Percentiles rank a stretch among this genome's conserved stretches.
phyloP scores from a whole-genome alignment of 371 early-diverging fungal species.

The Mortierella sp. region DNA sequence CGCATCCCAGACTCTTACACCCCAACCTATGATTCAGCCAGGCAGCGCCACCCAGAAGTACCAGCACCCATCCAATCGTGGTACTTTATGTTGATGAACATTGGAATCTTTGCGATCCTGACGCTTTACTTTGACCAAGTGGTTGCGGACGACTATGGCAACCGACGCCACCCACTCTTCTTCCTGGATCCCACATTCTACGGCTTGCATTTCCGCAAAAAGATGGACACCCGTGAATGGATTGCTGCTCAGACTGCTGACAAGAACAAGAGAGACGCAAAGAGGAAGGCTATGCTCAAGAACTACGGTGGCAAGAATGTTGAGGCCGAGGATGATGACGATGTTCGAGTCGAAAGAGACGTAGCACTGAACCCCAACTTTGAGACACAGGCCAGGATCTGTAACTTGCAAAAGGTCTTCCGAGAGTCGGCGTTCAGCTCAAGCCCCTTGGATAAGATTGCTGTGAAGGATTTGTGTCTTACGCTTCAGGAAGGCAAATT shows the following conservation, averaged over 20 bases:
- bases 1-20: slow-evolving; percentile 55
- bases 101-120: slow-evolving; percentile 61
- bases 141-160: slow-evolving; percentile 79
- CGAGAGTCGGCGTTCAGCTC: slow-evolving; percentile 51
- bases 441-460: slow-evolving; percentile 67
- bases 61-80: slow-evolving; percentile 67
- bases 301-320: slow-evolving; percentile 4
- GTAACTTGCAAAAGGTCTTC: slow-evolving; percentile 73
- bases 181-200: slow-evolving; percentile 72
- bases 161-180: slow-evolving; percentile 60
- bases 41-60: slow-evolving; percentile 57
- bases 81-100: slow-evolving; percentile 69
- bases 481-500: slow-evolving; percentile 70
- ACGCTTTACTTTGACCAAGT: slow-evolving; percentile 74
- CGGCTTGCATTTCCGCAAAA: slow-evolving; percentile 58
- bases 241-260: slow-evolving; percentile 33
- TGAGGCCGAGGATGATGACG: slow-evolving; percentile 58
- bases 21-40: slow-evolving; percentile 57
- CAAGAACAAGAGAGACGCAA: slow-evolving; percentile 32
- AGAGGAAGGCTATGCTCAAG: slow-evolving; percentile 21
- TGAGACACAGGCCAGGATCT: slow-evolving; percentile 57
- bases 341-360: slow-evolving; percentile 58
- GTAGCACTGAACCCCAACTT: slow-evolving; percentile 33
- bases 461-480: slow-evolving; percentile 68
- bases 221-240: slow-evolving; percentile 33